Evolutionary conservation across 257 asterid species (phyloP), one percentile per base, ranked within the genome.

Genomic region (Solanum okadae): DNA sequence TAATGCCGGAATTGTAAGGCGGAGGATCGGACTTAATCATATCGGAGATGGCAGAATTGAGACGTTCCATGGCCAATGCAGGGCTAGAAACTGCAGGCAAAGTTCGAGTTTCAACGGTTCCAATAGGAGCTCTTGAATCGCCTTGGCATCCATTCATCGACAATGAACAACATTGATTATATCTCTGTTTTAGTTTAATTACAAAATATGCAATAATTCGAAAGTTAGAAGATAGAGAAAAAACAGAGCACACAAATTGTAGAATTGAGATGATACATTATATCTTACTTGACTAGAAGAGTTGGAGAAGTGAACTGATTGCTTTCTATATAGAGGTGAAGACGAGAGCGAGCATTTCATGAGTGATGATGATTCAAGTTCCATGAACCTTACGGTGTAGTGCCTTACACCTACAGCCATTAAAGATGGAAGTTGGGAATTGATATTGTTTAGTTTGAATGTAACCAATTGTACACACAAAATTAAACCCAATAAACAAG

Each of bases 71-170:
- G 14, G 98, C 99, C 90, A 89, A 73, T 0, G 90, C 92, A 0
- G 93, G 94, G 2, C 95, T 91, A 6, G 90, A 88, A 25, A 92
- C 95, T 0, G 91, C 77, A 18, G 98, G 93, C 76, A 92, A 91
- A 0, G 95, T 94, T 34, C 92, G 92, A 4, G 99, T 95, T 81
- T 95, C 98, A 33, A 92, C 27, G 5, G 91, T 90, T 83, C 95
- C 98, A 16, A 95, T 38, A 0, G 98, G 98, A 35, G 94, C 90
- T 86, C 93, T 92, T 0, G 96, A 91, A 65, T 92, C 93, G 16
- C 94, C 96, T 20, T 91, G 91, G 68, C 96, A 93, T 0, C 98
- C 98, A 52, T 95, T 94, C 95, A 94, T 91, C n/a, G 95, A 89
- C 88, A 93, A 38, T 31, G 94, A 94, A 34, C 94, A 89, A 7